Evolutionary conservation across 345 rosid genomes (phyloP), one percentile per base, ranked within the genome.

Genomic region (Viola odorata): DNA sequence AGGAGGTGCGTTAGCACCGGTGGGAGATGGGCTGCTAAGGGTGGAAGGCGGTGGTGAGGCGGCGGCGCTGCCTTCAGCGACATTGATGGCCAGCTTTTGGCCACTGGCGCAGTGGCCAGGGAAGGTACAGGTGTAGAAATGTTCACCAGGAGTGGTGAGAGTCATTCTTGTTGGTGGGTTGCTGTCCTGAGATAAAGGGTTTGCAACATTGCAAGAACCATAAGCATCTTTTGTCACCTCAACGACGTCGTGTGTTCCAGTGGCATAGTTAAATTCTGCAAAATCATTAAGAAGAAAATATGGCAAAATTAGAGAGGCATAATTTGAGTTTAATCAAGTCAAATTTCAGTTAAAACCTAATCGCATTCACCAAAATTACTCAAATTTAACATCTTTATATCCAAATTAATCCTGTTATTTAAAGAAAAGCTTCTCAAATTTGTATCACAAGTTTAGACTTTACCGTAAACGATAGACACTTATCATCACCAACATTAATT

Each of bases 1-100:
- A 2, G 88, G 69, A 14, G 84, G 71, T 15, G 75, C 2, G 11
- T 66, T n/a, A 17, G 40, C 48, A 15, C 66, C 61, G 4, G 41
- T 2, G 4, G 80, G 74, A 41, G 86, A 50, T 12, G 71, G 8
- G 69, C 4, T 32, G 66, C 17, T 10, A 64, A 55, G 10, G 71
- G 32, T 11, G 69, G 44, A 36, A 44, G 39, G 42, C 45, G 32
- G 32, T 6, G 69, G 54, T 16, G 69, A 39, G 38, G 32, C 32
- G 32, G 76, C 51, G 16, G 77, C 53, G n/a, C 71, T 64, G 32
- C 32, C 32, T 0, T 23, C 32, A 7, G 45, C 48, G 16, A 62
- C 76, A 52, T 47, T 72, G 50, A 72, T 58, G 45, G 57, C 61
- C 16, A 72, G 14, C 56, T 62, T 72, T 45, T 72, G 72, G 39